These are phyloP conservation scores for Cylindrotheca fusiformis DNA, from an alignment of 108 stramenopile species.

Conservation along the genomic window DNA sequence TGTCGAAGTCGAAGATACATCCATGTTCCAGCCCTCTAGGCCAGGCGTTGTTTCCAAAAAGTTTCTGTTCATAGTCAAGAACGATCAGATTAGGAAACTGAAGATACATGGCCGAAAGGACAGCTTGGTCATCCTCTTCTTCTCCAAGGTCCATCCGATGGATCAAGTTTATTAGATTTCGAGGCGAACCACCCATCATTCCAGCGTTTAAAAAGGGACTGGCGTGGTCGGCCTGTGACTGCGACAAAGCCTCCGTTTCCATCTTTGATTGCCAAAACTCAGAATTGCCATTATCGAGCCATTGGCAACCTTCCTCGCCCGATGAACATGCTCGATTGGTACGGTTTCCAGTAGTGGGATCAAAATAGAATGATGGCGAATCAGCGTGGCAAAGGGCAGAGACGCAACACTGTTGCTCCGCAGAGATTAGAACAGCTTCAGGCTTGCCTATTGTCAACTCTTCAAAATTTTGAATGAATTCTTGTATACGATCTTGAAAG, in stretches of 20 bases:
- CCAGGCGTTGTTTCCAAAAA: constrained; percentile 24
- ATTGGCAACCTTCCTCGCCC: not conserved
- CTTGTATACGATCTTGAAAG: not conserved
- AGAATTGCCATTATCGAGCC: not conserved
- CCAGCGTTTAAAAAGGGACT: not conserved
- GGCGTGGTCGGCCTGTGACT: not conserved
- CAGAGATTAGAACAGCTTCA: not conserved
- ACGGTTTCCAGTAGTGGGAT: not conserved
- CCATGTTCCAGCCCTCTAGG: constrained; percentile 21
- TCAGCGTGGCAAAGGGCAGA: not conserved
- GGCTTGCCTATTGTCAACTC: not conserved
- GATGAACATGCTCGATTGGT: not conserved
- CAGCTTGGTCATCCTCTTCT: constrained; percentile 26
- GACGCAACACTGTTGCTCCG: not conserved
- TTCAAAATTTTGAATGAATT: not conserved
- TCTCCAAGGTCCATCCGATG: constrained; percentile 8
- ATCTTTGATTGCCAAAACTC: not conserved
- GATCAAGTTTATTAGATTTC: constrained; percentile 12
- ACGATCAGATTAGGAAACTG: constrained; percentile 14
- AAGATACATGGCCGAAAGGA: constrained; percentile 13
- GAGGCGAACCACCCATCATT: not conserved
- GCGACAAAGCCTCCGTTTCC: not conserved
- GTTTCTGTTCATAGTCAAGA: constrained; percentile 20
- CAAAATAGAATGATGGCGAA: not conserved
- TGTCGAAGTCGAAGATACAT: constrained; percentile 9